Conservation (phyloP, 352 stramenopile genomes). For the Globisporangium cederbergense region DNA sequence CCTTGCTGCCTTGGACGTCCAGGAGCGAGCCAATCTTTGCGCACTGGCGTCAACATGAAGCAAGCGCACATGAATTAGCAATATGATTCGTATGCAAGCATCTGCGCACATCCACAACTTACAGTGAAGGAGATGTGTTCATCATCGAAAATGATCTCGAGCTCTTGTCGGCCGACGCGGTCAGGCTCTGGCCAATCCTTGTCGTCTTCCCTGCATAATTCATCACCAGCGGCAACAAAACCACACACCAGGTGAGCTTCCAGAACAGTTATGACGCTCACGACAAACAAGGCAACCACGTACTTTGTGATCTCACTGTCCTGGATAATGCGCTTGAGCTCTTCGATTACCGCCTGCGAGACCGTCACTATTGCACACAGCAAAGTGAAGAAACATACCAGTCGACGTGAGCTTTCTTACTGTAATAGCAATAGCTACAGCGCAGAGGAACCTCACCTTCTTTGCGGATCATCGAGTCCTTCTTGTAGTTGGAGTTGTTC, state of each 20-base stretch:
- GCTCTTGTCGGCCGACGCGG: slow-evolving; percentile 90
- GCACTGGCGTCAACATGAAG: slow-evolving; percentile 50
- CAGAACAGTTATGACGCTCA: background rate
- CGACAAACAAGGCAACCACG: slow-evolving; percentile 4
- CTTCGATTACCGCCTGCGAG: slow-evolving; percentile 88
- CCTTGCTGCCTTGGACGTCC: slow-evolving; percentile 94
- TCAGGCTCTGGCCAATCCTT: slow-evolving; percentile 95
- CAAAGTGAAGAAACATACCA: background rate
- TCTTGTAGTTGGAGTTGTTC: slow-evolving; percentile 99
- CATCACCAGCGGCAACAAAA: background rate
- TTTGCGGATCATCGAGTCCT: slow-evolving; percentile 97
- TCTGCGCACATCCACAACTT: slow-evolving; percentile 1
- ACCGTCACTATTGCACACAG: slow-evolving; percentile 69
- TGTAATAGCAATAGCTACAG: background rate
- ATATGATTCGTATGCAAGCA: background rate
- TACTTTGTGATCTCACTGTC: slow-evolving; percentile 91
- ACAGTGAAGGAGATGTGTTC: slow-evolving; percentile 97
- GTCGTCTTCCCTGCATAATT: slow-evolving; percentile 85
- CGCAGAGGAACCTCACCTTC: slow-evolving; percentile 60
- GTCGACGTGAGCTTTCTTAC: background rate
- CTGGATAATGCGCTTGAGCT: slow-evolving; percentile 93
- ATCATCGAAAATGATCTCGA: slow-evolving; percentile 94
- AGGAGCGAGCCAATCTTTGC: slow-evolving; percentile 95
- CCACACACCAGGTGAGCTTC: background rate
- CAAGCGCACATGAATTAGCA: background rate